Conservation (phyloP, 176 grass and related monocot species). For the Oryza meyeriana region DNA sequence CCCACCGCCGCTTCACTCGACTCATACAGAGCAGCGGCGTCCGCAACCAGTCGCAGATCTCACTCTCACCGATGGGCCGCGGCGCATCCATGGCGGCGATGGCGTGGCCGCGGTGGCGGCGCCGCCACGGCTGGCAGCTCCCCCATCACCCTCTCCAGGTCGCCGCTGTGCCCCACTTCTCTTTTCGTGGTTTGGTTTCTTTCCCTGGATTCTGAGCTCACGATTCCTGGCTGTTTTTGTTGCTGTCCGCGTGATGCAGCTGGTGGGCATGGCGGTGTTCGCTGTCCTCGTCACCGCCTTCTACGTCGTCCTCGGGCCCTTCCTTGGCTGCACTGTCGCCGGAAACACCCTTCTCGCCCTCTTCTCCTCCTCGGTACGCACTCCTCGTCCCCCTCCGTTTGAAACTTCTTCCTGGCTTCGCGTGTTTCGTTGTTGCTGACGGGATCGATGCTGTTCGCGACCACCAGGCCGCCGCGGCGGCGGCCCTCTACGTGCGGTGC, state of each 20-base stretch:
- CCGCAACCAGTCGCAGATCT: conserved; percentile 21
- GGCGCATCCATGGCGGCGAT: conserved; percentile 1
- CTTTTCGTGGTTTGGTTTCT: not conserved
- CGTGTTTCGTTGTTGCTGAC: not conserved
- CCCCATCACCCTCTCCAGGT: conserved; percentile 96
- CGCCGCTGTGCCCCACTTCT: not conserved
- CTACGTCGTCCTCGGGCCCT: conserved; percentile 83
- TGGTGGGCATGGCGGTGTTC: conserved; percentile 63
- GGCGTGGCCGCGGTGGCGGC: conserved; percentile 25
- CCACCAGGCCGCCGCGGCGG: conserved; percentile 44
- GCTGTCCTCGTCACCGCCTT: conserved; percentile 58
- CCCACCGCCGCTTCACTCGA: conserved; percentile 19
- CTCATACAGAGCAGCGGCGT: not conserved
- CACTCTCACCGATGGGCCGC: not conserved
- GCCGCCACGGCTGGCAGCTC: conserved; percentile 86
- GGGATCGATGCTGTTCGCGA: not conserved
- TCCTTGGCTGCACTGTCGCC: conserved; percentile 50
- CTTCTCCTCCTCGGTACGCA: conserved; percentile 69
- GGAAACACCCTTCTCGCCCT: conserved; percentile 54
- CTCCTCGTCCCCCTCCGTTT: not conserved
- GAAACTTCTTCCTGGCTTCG: not conserved
- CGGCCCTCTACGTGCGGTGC: conserved; percentile 66
- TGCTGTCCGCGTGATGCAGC: conserved; percentile 44
- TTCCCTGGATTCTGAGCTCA: not conserved
- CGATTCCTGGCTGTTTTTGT: not conserved